Conservation (phyloP, 257 asterid species). For the Linderniella brevidens region DNA sequence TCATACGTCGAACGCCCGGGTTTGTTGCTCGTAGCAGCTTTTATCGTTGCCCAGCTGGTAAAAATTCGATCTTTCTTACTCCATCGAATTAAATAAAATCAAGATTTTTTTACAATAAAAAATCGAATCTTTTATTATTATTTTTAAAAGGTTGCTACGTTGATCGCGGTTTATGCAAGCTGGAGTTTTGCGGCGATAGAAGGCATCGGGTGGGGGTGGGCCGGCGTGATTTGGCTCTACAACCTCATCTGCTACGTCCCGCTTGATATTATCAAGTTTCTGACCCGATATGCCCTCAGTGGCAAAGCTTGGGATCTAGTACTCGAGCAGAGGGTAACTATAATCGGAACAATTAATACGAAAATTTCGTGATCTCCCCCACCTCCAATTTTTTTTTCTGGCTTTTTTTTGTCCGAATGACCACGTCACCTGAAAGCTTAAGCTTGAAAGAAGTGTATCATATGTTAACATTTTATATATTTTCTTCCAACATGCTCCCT, state of each 20-base stretch:
- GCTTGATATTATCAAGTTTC: conserved; percentile 68
- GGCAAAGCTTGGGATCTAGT: conserved; percentile 99
- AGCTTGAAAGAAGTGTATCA: too few relatives aligned
- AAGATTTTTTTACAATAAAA: background rate
- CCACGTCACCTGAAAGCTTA: too few relatives aligned
- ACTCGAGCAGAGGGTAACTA: conserved; percentile 71
- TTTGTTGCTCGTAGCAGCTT: conserved; percentile 62
- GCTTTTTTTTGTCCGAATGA: background rate
- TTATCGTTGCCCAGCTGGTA: conserved; percentile 71
- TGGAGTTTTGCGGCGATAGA: conserved; percentile 96
- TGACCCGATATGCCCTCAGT: conserved; percentile 67
- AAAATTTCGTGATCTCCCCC: too few relatives aligned
- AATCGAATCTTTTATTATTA: background rate
- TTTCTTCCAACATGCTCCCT: too few relatives aligned
- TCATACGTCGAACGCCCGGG: conserved; percentile 94
- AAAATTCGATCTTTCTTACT: conserved; percentile 4
- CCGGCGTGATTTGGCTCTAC: conserved; percentile 93
- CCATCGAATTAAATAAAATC: background rate
- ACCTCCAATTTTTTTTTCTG: background rate
- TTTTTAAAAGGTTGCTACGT: conserved; percentile 58
- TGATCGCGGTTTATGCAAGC: conserved; percentile 82
- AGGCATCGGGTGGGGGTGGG: conserved; percentile 99
- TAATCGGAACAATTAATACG: background rate
- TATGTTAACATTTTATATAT: too few relatives aligned
- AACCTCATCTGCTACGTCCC: conserved; percentile 69